A percentile compares a stretch with the other conserved stretches of the same genome.
phyloP scores from a whole-genome alignment of 495 filamentous ascomycete species.

The Talaromyces trachyspermus region DNA sequence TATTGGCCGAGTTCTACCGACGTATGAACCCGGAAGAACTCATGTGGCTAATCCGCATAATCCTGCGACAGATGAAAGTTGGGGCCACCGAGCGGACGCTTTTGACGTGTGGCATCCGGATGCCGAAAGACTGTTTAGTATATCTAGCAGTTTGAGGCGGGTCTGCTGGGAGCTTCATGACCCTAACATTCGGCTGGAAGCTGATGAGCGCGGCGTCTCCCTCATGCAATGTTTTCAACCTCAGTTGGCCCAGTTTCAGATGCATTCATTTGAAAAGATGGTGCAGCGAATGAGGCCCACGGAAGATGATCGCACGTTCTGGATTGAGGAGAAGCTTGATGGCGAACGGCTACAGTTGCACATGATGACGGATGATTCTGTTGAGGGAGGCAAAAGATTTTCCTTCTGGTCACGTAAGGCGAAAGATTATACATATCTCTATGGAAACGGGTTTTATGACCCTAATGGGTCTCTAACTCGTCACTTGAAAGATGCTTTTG shows the following conservation, averaged over 20 bases:
- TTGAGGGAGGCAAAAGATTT: slow-evolving; percentile 67
- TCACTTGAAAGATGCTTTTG: slow-evolving; percentile 72
- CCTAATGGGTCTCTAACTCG: slow-evolving; percentile 72
- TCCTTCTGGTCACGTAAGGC: slow-evolving; percentile 93
- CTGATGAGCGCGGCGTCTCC: slow-evolving; percentile 63
- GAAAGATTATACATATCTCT: slow-evolving; percentile 95
- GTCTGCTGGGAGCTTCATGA: slow-evolving; percentile 95
- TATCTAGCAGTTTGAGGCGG: slow-evolving; percentile 80
- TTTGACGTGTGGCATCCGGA: slow-evolving; percentile 86
- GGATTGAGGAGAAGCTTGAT: slow-evolving; percentile 97
- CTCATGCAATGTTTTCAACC: slow-evolving; percentile 98
- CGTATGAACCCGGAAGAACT: slow-evolving; percentile 91
- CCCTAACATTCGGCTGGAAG: slow-evolving; percentile 63
- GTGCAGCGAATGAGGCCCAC: slow-evolving; percentile 62
- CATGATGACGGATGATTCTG: slow-evolving; percentile 64
- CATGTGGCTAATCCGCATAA: slow-evolving; percentile 90
- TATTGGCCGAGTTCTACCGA: slow-evolving; percentile 77
- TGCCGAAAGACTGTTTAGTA: slow-evolving; percentile 81
- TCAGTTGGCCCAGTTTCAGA: slow-evolving; percentile 92
- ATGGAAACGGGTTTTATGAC: slow-evolving; percentile 71
- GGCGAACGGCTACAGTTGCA: slow-evolving; percentile 97
- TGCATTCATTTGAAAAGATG: slow-evolving; percentile 78
- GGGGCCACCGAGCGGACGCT: slow-evolving; percentile 92
- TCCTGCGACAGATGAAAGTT: slow-evolving; percentile 95
- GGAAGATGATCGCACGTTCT: slow-evolving; percentile 69